Evolutionary conservation across 1,284 basidiomycete species (phyloP).

Genomic region (Exobasidium cylindrosporum): DNA sequence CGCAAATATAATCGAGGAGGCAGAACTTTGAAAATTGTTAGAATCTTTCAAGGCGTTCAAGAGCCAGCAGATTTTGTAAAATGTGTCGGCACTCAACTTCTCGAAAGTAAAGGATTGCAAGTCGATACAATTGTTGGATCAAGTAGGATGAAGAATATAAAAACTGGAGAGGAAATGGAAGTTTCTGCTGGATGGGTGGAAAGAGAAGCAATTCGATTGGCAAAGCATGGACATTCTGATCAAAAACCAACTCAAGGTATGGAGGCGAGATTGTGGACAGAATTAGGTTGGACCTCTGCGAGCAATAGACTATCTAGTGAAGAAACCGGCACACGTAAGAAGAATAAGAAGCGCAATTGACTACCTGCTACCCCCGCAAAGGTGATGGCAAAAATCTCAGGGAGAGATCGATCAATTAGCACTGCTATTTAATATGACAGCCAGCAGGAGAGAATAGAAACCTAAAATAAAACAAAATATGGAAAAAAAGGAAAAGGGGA

Average conservation of each 20-base stretch:
- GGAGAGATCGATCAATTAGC: no score
- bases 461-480: no score
- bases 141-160: slow-evolving; percentile 56
- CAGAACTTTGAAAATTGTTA: slow-evolving; percentile 60
- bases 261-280: slow-evolving; percentile 1
- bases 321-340: no score
- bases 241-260: slow-evolving; percentile 4
- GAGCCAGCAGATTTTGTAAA: slow-evolving; percentile 90
- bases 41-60: slow-evolving; percentile 83
- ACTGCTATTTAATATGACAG: no score
- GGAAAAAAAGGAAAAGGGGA: no score
- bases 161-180: background rate
- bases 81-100: slow-evolving; percentile 77
- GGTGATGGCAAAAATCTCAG: no score
- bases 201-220: slow-evolving; percentile 19
- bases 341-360: background rate
- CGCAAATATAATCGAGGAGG: slow-evolving; percentile 4
- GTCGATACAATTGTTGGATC: slow-evolving; percentile 65
- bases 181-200: slow-evolving; percentile 19
- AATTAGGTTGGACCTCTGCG: background rate
- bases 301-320: no score
- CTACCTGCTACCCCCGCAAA: no score
- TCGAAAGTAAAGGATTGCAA: slow-evolving; percentile 72
- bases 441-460: no score
- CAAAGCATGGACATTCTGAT: slow-evolving; percentile 18